These are phyloP conservation scores for Gossypium turneri DNA, from an alignment of 345 rosid species.

Conservation along the genomic window DNA sequence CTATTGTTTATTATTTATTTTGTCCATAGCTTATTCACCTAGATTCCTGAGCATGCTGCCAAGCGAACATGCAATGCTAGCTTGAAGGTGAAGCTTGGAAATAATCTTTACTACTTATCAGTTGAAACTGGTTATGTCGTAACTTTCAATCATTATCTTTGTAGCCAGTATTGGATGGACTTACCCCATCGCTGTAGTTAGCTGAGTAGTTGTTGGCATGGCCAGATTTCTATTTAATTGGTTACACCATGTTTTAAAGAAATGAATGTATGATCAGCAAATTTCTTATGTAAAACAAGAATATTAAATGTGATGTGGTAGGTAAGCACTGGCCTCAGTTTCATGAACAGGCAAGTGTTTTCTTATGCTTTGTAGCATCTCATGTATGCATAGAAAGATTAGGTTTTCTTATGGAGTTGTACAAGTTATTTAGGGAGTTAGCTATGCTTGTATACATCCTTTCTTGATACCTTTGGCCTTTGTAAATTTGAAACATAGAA, in stretches of 20 bases:
- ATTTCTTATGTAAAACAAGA: neutral
- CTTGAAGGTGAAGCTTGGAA: neutral
- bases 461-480: neutral
- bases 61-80: neutral
- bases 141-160: neutral
- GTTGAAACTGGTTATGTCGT: neutral
- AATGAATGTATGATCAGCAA: neutral
- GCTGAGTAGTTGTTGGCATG: neutral
- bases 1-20: neutral
- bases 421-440: neutral
- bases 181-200: neutral
- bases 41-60: neutral
- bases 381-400: neutral
- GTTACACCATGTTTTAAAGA: neutral
- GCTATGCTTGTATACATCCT: neutral
- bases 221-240: neutral
- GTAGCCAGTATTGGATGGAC: neutral
- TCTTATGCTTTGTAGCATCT: neutral
- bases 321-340: neutral
- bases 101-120: neutral
- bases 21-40: neutral
- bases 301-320: neutral
- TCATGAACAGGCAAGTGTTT: neutral
- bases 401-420: conserved; percentile 6
- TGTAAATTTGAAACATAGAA: neutral